Evolutionary conservation across 2,329 filamentous ascomycete genomes (phyloP), one percentile per base, ranked within the genome.

Genomic region (Sporothrix sp.): DNA sequence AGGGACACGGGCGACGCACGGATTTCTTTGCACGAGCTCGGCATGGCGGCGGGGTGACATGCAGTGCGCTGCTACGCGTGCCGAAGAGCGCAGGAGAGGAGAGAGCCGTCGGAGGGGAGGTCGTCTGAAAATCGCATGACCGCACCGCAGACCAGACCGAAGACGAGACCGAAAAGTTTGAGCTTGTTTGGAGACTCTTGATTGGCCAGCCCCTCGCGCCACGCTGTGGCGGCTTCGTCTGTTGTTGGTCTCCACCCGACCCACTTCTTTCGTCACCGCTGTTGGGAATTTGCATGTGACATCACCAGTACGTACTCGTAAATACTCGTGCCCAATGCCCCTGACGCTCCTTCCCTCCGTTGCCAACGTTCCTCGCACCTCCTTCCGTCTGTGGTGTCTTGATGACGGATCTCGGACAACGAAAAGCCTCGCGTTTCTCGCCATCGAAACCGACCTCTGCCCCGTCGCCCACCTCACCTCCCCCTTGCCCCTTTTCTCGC

Each of bases 1-100:
- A 20, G 10, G 33, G 30, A 14, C 3, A 28, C 7, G 7, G 3
- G 11, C 7, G 47, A 72, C 87, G 59, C 78, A 97, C 91, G 82
- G 65, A 98, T 87, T 69, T 97, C 91, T 80, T 90, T 87, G 73
- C 93, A 98, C 56, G 91, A 96, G 68, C 86, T 89, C 52, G 91
- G 90, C 93, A 97, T 65, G 39, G 32, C 56, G 43, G 27, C 2
- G 37, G 13, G 11, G 7, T 23, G 30, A 30, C 21, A 18, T 33
- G 18, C 14, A 23, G 32, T 42, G 20, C 25, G 23, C 42, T n/a
- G 35, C 35, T 45, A 6, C 28, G 44, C 16, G 23, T 21, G 18
- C 2, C 16, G 30, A 7, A 11, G 14, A 9, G 5, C 14, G 20
- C n/a, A 5, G 9, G 32, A 16, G 4, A 7, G 14, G 9, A 8